Evolutionary conservation across 495 filamentous ascomycete species (phyloP), one percentile per base, ranked within the genome.

Genomic region (Aspergillus saccharolyticus): DNA sequence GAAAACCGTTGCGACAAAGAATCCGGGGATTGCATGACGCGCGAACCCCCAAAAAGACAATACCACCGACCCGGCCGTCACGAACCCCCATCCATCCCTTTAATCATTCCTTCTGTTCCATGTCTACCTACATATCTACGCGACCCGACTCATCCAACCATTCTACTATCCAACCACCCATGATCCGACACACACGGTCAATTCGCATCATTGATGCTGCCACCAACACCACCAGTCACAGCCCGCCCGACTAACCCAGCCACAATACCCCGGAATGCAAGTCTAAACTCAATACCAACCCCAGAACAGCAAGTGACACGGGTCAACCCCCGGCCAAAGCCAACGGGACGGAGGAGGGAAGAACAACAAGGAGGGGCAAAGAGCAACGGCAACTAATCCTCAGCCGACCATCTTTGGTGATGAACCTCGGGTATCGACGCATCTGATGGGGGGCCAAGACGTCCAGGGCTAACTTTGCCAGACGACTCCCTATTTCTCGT

Each of bases 371-470:
- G 33, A 53, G 25, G 53, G 42, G 55, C 33, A 39, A 39, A 49
- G 19, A 33, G 56, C 30, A 22, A 43, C 57, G 57, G 57, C 44
- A 59, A 59, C 54, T 59, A 44, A 58, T 43, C 49, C 50, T 53
- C 15, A 39, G 28, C 56, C 56, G 44, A 44, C 43, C 45, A 54
- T 44, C 16, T 14, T 45, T 49, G 19, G 18, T 44, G 52, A 59
- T 28, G 51, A 59, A 59, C 57, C 57, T 59, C 57, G 57, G 57
- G 51, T 59, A 59, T 59, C 44, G 30, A 55, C 54, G 22, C 47
- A 50, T 24, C 47, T 53, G 20, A 53, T 39, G 18, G 42, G 25
- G 19, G 28, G 47, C 42, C 25, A 51, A 54, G 7, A 39, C n/a
- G 14, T 15, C 16, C 25, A 53, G 43, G 42, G 18, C 43, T 45